Evolutionary conservation across 768 basidiomycete species (phyloP).

Genomic region (Suillus alpinus): DNA sequence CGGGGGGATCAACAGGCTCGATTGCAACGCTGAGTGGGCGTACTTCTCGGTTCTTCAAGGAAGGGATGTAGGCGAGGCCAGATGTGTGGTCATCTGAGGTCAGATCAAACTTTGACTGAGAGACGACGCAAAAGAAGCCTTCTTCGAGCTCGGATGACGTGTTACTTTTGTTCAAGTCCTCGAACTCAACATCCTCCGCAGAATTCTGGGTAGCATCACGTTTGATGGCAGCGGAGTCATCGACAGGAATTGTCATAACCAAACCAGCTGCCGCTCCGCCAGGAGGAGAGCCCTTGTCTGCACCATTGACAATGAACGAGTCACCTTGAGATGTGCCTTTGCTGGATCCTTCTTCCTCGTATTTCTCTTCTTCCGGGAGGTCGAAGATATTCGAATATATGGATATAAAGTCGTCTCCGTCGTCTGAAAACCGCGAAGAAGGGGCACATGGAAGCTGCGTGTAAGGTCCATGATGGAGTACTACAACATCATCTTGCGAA

Average conservation of each 20-base stretch:
- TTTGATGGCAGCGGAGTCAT: not conserved
- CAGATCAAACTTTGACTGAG: not conserved
- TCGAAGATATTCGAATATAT: slow-evolving; percentile 2
- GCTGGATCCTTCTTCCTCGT: not conserved
- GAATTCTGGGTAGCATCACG: not conserved
- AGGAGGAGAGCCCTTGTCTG: not conserved
- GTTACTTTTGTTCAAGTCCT: not conserved
- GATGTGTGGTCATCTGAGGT: not conserved
- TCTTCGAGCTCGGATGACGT: not conserved
- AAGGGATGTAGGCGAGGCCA: not conserved
- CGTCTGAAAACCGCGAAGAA: not conserved
- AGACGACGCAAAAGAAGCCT: not conserved
- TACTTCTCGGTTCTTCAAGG: not conserved
- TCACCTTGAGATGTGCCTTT: not conserved
- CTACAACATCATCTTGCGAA: not conserved
- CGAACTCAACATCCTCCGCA: not conserved
- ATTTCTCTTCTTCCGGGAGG: not conserved
- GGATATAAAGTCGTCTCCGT: not conserved
- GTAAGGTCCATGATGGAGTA: not conserved
- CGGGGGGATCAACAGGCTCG: not conserved
- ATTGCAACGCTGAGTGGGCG: not conserved
- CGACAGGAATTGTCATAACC: not conserved
- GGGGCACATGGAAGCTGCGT: not conserved
- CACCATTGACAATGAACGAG: too few relatives aligned
- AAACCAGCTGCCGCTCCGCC: not conserved